Conservation (phyloP, 352 stramenopile genomes). For the Elongisporangium prolatum region DNA sequence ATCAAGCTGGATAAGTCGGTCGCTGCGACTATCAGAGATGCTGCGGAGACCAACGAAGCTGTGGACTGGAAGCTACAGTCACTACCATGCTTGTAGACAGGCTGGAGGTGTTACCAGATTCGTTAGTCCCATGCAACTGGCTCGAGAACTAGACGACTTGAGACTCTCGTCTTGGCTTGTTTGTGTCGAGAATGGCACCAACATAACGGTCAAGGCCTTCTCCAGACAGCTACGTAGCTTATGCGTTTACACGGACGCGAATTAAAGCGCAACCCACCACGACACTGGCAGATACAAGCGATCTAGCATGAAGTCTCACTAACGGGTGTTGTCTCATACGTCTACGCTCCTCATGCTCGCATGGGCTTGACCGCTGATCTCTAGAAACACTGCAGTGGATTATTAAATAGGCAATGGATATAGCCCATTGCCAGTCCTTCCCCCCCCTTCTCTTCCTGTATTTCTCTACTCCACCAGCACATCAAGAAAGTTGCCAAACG, state of each 20-base stretch:
- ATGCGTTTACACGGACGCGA: not conserved
- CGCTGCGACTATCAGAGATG: not conserved
- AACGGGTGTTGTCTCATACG: not conserved
- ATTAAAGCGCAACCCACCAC: not conserved
- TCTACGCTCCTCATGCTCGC: not conserved
- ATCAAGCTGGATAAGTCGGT: conserved; percentile 10
- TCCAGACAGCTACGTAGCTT: not conserved
- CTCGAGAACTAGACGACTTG: no score
- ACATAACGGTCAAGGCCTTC: not conserved
- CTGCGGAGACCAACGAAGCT: not conserved
- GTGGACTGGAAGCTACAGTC: not conserved
- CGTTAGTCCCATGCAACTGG: not conserved
- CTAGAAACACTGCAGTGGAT: not conserved
- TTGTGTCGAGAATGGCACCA: no score
- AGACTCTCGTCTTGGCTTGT: no score
- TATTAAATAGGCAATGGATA: not conserved
- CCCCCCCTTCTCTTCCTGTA: not conserved
- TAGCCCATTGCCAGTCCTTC: not conserved
- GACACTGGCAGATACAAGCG: not conserved
- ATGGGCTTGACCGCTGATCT: not conserved
- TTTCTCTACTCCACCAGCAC: conserved; percentile 43
- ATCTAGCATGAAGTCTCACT: not conserved
- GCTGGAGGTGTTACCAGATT: not conserved
- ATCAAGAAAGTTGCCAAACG: conserved; percentile 67
- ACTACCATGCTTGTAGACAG: not conserved